These are phyloP conservation scores for Scutellaria galericulata DNA, from an alignment of 257 asterid genomes.

Conservation along the genomic window DNA sequence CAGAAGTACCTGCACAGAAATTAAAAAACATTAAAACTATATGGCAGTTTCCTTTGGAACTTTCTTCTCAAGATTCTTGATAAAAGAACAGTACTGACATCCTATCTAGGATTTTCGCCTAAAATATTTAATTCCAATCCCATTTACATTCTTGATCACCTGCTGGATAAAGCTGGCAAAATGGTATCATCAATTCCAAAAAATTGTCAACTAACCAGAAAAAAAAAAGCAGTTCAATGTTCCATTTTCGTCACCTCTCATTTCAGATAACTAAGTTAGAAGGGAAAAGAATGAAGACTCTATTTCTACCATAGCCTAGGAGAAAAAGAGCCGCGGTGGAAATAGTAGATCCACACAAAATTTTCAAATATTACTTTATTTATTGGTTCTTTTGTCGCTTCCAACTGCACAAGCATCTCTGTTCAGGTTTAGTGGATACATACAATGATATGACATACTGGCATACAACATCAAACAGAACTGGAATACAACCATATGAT, in stretches of 20 bases:
- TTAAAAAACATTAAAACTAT: conserved; percentile 25
- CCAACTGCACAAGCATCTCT: background rate
- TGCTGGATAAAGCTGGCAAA: conserved; percentile 23
- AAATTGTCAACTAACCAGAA: conserved; percentile 11
- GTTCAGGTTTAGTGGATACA: conserved; percentile 2
- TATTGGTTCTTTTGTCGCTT: background rate
- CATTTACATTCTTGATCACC: conserved; percentile 27
- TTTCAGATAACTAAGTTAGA: conserved; percentile 21
- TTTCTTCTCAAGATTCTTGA: background rate
- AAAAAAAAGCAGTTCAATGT: conserved; percentile 2
- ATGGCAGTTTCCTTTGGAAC: conserved; percentile 19
- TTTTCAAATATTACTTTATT: background rate
- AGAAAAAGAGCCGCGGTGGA: conserved; percentile 17
- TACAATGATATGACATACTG: background rate
- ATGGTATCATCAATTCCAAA: conserved; percentile 24
- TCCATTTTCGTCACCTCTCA: conserved; percentile 7
- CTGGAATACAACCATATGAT: conserved; percentile 8
- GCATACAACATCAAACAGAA: conserved; percentile 9
- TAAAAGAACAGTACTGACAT: conserved; percentile 28
- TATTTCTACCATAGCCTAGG: background rate
- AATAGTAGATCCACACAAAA: conserved; percentile 11
- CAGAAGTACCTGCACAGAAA: conserved; percentile 76
- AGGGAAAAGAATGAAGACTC: conserved; percentile 18
- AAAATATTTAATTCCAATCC: conserved; percentile 10
- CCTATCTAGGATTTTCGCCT: conserved; percentile 27